Evolutionary conservation across 345 rosid genomes (phyloP).

Genomic region (Corchorus olitorius): DNA sequence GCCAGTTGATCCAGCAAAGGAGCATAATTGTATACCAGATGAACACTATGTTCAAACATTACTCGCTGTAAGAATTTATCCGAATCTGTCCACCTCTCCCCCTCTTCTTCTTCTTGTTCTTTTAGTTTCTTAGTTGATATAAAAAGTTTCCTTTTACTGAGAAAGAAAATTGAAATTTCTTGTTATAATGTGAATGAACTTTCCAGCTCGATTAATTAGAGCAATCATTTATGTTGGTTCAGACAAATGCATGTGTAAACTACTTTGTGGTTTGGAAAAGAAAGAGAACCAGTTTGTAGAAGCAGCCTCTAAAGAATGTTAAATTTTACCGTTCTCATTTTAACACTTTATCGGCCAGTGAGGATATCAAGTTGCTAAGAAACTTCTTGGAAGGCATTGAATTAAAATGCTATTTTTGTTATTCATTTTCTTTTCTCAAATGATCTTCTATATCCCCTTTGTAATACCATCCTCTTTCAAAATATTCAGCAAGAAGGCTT

Average conservation of each 20-base stretch:
- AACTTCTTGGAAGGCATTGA: slow-evolving; percentile 8
- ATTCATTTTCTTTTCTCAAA: slow-evolving; percentile 7
- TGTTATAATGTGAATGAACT: too few species aligned
- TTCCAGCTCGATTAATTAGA: not conserved
- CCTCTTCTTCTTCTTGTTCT: not conserved
- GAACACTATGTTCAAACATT: slow-evolving; percentile 96
- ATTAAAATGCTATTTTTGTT: slow-evolving; percentile 1
- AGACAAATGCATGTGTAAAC: not conserved
- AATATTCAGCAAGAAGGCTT: slow-evolving; percentile 73
- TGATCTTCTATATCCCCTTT: not conserved
- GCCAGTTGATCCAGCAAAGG: slow-evolving; percentile 77
- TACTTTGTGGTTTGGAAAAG: not conserved
- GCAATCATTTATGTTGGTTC: not conserved
- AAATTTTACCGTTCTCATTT: not conserved
- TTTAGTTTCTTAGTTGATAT: slow-evolving; percentile 11
- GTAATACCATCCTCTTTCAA: slow-evolving; percentile 14
- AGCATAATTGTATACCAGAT: slow-evolving; percentile 97
- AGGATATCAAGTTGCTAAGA: not conserved
- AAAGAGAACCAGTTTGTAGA: not conserved
- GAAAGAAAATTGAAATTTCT: not conserved
- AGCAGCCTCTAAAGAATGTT: not conserved
- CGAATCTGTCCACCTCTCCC: too few species aligned
- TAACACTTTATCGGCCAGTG: not conserved
- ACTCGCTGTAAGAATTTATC: slow-evolving; percentile 58
- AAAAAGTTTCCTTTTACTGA: not conserved